Conservation (phyloP, 2,329 filamentous ascomycete genomes). For the Diplodia corticola region DNA sequence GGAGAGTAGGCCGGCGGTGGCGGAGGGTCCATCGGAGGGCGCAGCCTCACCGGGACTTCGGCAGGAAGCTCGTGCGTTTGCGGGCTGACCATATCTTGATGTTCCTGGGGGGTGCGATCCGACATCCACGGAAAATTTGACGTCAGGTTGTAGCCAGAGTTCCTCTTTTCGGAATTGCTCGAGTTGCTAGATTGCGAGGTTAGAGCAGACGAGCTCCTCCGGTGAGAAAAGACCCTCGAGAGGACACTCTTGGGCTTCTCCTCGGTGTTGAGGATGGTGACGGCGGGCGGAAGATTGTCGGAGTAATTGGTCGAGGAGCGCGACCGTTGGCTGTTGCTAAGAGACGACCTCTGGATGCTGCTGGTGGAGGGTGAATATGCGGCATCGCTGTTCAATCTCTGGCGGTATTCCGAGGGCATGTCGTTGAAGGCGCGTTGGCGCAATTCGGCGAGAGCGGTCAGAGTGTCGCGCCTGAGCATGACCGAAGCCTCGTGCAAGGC, state of each 20-base stretch:
- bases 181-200: neutral
- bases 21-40: slow-evolving; percentile 10
- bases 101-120: slow-evolving; percentile 2
- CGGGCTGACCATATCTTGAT: slow-evolving; percentile 11
- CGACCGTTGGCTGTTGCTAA: slow-evolving; percentile 12
- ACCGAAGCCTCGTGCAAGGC: slow-evolving; percentile 41
- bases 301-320: slow-evolving; percentile 17
- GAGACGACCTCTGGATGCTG: slow-evolving; percentile 5
- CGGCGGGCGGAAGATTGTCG: slow-evolving; percentile 6
- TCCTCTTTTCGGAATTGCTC: slow-evolving; percentile 12
- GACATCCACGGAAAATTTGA: slow-evolving; percentile 13
- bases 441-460: slow-evolving; percentile 38
- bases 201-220: slow-evolving; percentile 11
- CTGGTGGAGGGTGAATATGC: neutral
- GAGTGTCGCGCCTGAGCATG: slow-evolving; percentile 36
- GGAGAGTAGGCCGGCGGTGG: slow-evolving; percentile 22
- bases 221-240: slow-evolving; percentile 11
- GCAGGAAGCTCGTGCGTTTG: slow-evolving; percentile 11
- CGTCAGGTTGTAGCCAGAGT: neutral
- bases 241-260: slow-evolving; percentile 10
- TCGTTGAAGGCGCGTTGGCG: slow-evolving; percentile 37
- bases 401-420: neutral
- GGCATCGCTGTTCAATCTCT: slow-evolving; percentile 10
- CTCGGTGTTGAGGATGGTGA: slow-evolving; percentile 10
- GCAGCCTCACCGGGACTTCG: slow-evolving; percentile 11